These are phyloP conservation scores for Rhynchosporium secalis DNA, from an alignment of 2,329 filamentous ascomycete species.

Conservation along the genomic window DNA sequence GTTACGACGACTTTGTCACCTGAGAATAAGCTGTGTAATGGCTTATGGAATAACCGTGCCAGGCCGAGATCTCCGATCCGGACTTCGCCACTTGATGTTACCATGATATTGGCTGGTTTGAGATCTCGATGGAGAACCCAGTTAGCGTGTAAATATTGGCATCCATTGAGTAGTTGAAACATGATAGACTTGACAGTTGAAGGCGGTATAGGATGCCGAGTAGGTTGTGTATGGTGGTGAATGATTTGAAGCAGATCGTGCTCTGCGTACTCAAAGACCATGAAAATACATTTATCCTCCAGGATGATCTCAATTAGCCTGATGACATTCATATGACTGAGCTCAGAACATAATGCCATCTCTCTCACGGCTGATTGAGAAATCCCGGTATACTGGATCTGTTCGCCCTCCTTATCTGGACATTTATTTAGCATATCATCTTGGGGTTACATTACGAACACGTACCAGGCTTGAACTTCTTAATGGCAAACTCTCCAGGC, in stretches of 20 bases:
- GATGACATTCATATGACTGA: conserved; percentile 86
- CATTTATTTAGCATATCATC: conserved; percentile 10
- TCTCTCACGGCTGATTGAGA: conserved; percentile 96
- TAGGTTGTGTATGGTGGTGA: conserved; percentile 88
- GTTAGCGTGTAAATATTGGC: conserved; percentile 91
- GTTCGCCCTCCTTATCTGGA: conserved; percentile 89
- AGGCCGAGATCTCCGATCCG: conserved; percentile 94
- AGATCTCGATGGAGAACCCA: conserved; percentile 97
- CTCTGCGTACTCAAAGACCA: conserved; percentile 99
- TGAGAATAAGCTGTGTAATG: conserved; percentile 83
- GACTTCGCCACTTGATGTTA: conserved; percentile 84
- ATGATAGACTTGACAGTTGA: conserved; percentile 90
- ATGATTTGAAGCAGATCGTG: conserved; percentile 98
- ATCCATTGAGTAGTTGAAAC: conserved; percentile 92
- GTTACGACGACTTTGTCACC: conserved; percentile 99
- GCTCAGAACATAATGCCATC: conserved; percentile 94
- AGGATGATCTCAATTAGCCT: conserved; percentile 92
- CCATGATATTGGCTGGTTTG: conserved; percentile 98
- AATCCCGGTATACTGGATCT: conserved; percentile 92
- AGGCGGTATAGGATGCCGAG: conserved; percentile 84
- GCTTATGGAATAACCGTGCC: conserved; percentile 90
- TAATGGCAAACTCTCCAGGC: conserved; percentile 90
- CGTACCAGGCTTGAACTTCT: conserved; percentile 65
- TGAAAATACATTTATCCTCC: conserved; percentile 98
- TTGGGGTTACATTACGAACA: not conserved